Conservation (phyloP, 2,329 filamentous ascomycete genomes). For the Penicillium sp. region DNA sequence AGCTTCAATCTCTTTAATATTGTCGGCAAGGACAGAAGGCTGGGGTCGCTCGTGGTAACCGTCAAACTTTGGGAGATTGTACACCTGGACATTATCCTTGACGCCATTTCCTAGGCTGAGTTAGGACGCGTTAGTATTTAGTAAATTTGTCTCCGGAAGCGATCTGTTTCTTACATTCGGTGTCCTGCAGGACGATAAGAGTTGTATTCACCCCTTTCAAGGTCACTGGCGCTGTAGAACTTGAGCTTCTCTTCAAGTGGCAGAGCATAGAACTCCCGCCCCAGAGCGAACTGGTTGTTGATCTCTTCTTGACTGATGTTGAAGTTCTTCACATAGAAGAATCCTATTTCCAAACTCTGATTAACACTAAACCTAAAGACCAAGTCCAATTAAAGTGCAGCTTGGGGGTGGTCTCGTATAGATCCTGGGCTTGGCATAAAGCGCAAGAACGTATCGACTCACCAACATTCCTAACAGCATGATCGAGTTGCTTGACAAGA, state of each 20-base stretch:
- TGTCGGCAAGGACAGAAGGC: conserved; percentile 49
- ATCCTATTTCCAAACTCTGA: conserved; percentile 43
- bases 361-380: neutral
- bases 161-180: conserved; percentile 28
- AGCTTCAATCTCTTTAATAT: conserved; percentile 56
- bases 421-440: neutral
- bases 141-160: neutral
- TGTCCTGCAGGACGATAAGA: conserved; percentile 55
- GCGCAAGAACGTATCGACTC: neutral
- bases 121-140: conserved; percentile 7
- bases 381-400: neutral
- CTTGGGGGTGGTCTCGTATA: neutral
- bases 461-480: conserved; percentile 53
- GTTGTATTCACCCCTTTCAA: conserved; percentile 57
- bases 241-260: conserved; percentile 60
- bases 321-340: conserved; percentile 65
- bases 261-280: conserved; percentile 58
- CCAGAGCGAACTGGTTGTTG: conserved; percentile 62
- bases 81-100: conserved; percentile 59
- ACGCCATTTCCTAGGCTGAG: conserved; percentile 42
- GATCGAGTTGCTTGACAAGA: conserved; percentile 55
- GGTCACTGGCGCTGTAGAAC: conserved; percentile 49
- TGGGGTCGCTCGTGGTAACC: conserved; percentile 48
- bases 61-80: conserved; percentile 62
- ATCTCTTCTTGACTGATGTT: conserved; percentile 61